Evolutionary conservation across 2,329 filamentous ascomycete genomes (phyloP).

Genomic region (Beauveria sp.): DNA sequence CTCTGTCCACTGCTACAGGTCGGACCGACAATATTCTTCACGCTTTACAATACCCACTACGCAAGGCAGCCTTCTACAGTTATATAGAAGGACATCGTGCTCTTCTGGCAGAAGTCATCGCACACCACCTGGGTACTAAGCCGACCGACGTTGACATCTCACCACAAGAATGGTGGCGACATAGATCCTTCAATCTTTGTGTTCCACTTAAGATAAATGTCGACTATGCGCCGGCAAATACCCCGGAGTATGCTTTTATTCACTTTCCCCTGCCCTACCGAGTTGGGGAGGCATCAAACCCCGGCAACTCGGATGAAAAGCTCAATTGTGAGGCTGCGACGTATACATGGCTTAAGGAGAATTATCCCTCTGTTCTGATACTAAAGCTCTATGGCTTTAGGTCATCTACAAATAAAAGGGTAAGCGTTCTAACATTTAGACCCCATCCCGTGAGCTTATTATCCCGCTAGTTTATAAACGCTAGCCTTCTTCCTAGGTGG

Average conservation of each 20-base stretch:
- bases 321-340: conserved; percentile 16
- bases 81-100: conserved; percentile 8
- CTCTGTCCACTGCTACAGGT: conserved; percentile 8
- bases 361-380: conserved; percentile 29
- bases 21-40: conserved; percentile 12
- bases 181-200: conserved; percentile 30
- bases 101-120: not conserved
- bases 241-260: conserved; percentile 12
- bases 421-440: not conserved
- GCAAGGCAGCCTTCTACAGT: conserved; percentile 11
- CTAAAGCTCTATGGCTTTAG: conserved; percentile 19
- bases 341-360: conserved; percentile 26
- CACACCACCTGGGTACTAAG: not conserved
- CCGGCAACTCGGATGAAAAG: conserved; percentile 34
- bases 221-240: not conserved
- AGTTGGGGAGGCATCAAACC: conserved; percentile 26
- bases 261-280: conserved; percentile 27
- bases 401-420: conserved; percentile 6
- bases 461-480: no score
- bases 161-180: conserved; percentile 13
- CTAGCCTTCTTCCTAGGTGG: no score
- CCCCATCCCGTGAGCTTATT: no score
- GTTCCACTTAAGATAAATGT: conserved; percentile 20
- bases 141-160: conserved; percentile 9
- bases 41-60: conserved; percentile 11